A percentile compares a stretch with the other conserved stretches of the same genome.
These are phyloP conservation scores for Sclerotinia minor DNA, from an alignment of 2,329 filamentous ascomycete genomes.

Conservation along the genomic window DNA sequence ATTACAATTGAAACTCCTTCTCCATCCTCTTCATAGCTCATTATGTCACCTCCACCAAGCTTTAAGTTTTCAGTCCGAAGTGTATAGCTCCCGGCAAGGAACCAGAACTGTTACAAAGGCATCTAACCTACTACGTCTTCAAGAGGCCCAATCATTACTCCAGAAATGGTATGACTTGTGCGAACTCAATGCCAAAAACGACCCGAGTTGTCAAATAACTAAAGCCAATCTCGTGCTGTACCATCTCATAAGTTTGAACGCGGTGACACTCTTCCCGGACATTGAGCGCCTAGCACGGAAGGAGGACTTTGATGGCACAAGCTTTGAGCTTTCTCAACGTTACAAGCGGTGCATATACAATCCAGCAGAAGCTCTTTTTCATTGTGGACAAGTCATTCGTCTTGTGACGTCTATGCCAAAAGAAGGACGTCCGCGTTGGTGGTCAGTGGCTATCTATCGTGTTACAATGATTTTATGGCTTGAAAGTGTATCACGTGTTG, in stretches of 20 bases:
- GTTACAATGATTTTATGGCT: constrained; percentile 63
- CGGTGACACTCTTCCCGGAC: constrained; percentile 65
- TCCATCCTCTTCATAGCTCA: constrained; percentile 67
- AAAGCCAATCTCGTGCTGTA: constrained; percentile 68
- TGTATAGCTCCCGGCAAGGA: constrained; percentile 47
- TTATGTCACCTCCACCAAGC: constrained; percentile 66
- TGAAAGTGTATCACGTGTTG: constrained; percentile 56
- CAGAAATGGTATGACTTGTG: constrained; percentile 69
- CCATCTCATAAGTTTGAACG: constrained; percentile 69
- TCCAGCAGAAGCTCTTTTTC: constrained; percentile 63
- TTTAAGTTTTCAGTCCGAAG: constrained; percentile 63
- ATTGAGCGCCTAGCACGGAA: constrained; percentile 66
- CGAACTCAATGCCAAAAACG: constrained; percentile 54
- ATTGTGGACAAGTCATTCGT: constrained; percentile 66
- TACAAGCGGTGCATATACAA: constrained; percentile 65
- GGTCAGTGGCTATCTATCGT: constrained; percentile 70
- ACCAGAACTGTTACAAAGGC: constrained; percentile 55
- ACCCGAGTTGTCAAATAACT: constrained; percentile 59
- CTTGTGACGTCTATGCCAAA: constrained; percentile 60
- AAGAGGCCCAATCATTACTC: constrained; percentile 64
- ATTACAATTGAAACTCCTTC: constrained; percentile 63
- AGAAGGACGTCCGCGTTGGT: constrained; percentile 66
- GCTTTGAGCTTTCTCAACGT: constrained; percentile 53
- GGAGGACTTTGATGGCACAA: constrained; percentile 56
- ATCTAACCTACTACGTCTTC: constrained; percentile 60